phyloP scores from a whole-genome alignment of 345 rosid species.

The Populus pruinosa region DNA sequence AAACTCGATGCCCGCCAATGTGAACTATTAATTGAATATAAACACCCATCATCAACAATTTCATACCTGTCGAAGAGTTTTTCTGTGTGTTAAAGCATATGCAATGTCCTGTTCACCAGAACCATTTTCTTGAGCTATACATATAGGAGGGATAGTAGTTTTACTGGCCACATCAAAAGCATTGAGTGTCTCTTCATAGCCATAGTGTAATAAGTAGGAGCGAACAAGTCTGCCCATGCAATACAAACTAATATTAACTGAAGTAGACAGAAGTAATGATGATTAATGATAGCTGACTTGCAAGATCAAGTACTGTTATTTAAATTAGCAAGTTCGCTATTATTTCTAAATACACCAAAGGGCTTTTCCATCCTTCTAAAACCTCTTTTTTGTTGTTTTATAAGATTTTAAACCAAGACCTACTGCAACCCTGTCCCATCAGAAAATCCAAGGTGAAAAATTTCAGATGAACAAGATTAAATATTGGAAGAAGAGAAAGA shows the following conservation, averaged over 20 bases:
- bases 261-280: neutral
- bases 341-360: neutral
- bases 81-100: constrained; percentile 75
- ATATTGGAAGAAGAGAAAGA: neutral
- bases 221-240: constrained; percentile 67
- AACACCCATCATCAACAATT: constrained; percentile 3
- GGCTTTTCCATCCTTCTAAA: neutral
- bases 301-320: neutral
- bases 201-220: constrained; percentile 85
- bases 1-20: neutral
- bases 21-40: neutral
- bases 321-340: neutral
- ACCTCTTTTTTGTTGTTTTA: neutral
- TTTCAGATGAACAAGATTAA: neutral
- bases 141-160: constrained; percentile 67
- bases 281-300: neutral
- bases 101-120: constrained; percentile 51
- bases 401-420: neutral
- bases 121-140: constrained; percentile 58
- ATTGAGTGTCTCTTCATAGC: constrained; percentile 87
- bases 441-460: neutral
- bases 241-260: neutral
- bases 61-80: constrained; percentile 72
- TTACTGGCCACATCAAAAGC: constrained; percentile 77
- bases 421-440: neutral